phyloP scores from a whole-genome alignment of 768 basidiomycete genomes.

The Suillus weaverae region DNA sequence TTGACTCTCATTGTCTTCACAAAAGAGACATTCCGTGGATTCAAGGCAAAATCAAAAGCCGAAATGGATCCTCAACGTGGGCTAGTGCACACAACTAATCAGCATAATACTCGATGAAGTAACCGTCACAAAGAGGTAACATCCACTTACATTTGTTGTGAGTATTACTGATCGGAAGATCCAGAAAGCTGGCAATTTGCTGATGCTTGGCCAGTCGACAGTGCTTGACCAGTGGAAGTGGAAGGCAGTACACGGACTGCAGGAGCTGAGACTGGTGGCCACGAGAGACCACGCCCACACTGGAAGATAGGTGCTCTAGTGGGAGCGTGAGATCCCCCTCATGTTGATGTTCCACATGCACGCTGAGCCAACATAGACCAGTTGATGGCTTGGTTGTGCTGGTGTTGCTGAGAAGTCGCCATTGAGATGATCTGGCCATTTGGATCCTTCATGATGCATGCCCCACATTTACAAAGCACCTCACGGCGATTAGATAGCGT shows the following conservation, averaged over 20 bases:
- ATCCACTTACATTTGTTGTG: neutral
- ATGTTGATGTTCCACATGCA: too few species aligned
- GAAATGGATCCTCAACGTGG: neutral
- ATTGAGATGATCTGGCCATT: neutral
- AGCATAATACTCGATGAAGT: neutral
- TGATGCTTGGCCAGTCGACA: too few species aligned
- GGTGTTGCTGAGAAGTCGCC: too few species aligned
- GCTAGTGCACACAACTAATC: neutral
- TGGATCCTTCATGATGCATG: neutral
- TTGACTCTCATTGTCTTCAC: neutral
- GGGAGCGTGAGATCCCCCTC: too few species aligned
- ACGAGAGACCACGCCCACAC: too few species aligned
- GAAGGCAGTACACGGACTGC: too few species aligned
- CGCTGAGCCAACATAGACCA: too few species aligned
- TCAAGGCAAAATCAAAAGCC: neutral
- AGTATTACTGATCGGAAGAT: neutral
- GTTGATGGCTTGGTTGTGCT: too few species aligned
- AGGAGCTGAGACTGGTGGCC: too few species aligned
- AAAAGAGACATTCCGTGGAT: constrained; percentile 1
- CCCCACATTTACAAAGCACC: neutral
- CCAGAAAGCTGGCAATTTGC: neutral
- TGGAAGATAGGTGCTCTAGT: too few species aligned
- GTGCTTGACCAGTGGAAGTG: too few species aligned
- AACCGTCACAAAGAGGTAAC: constrained; percentile 4
- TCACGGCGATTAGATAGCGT: neutral